Percentiles rank a stretch among this genome's conserved stretches.
phyloP scores from a whole-genome alignment of 768 basidiomycete species.

The Auriscalpium vulgare region DNA sequence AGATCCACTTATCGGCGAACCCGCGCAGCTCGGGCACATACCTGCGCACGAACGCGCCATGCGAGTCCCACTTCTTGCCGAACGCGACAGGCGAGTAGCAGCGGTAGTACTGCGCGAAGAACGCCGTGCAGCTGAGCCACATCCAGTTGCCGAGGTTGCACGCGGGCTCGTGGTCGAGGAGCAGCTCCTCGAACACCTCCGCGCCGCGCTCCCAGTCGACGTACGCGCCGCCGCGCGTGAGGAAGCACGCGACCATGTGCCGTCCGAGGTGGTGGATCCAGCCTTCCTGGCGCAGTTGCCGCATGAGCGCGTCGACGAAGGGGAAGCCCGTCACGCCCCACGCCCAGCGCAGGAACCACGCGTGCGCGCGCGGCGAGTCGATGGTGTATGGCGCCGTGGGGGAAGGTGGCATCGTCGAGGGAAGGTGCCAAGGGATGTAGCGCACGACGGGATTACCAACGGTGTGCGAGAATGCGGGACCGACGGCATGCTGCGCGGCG shows the following conservation, averaged over 20 bases:
- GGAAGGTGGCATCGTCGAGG: neutral
- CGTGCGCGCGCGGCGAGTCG: conserved; percentile 5
- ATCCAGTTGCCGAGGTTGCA: conserved; percentile 4
- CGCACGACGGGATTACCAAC: conserved; percentile 4
- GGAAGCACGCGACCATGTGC: conserved; percentile 23
- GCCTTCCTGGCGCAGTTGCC: conserved; percentile 8
- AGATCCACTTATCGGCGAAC: neutral
- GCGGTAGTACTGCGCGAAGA: neutral
- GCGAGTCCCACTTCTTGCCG: neutral
- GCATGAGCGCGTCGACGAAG: conserved; percentile 18
- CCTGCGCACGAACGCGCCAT: neutral
- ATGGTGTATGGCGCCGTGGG: neutral
- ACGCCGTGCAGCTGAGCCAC: conserved; percentile 4
- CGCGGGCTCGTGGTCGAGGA: conserved; percentile 2
- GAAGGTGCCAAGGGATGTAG: conserved; percentile 3
- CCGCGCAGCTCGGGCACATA: neutral
- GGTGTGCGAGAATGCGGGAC: conserved; percentile 3
- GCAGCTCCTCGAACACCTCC: conserved; percentile 10
- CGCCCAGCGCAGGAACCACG: conserved; percentile 1
- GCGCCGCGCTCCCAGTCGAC: conserved; percentile 18
- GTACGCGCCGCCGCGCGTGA: conserved; percentile 21
- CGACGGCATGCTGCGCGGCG: conserved; percentile 3
- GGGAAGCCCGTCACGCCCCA: conserved; percentile 2
- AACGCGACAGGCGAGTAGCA: conserved; percentile 1
- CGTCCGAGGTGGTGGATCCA: conserved; percentile 19